A percentile compares a stretch with the other conserved stretches of the same genome.
phyloP scores from a whole-genome alignment of 768 basidiomycete species.

The Mycena latifolia region DNA sequence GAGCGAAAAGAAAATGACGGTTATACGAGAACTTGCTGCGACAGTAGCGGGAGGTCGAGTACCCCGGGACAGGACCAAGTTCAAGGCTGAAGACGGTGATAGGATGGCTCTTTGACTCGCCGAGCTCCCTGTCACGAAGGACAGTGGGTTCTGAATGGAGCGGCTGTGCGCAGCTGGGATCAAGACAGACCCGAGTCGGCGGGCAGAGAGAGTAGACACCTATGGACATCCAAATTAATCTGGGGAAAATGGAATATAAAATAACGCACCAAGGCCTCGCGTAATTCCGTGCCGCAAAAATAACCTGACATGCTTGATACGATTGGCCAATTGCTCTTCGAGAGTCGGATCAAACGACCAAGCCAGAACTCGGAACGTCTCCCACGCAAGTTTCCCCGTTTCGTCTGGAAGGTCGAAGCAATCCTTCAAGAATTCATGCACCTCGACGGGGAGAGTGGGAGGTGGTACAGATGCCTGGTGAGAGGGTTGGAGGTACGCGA shows the following conservation, averaged over 20 bases:
- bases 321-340: conserved; percentile 5
- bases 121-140: neutral
- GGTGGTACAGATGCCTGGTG: neutral
- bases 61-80: conserved; percentile 29
- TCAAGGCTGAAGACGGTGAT: neutral
- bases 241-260: neutral
- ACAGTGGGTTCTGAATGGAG: neutral
- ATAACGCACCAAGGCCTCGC: conserved; percentile 26
- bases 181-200: conserved; percentile 17
- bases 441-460: neutral
- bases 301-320: conserved; percentile 24
- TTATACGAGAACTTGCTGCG: conserved; percentile 36
- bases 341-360: conserved; percentile 14
- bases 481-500: neutral
- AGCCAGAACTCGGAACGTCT: conserved; percentile 1
- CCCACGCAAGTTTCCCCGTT: conserved; percentile 16
- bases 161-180: neutral
- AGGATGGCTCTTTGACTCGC: neutral
- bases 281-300: conserved; percentile 25
- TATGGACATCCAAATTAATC: neutral
- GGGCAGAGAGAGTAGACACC: conserved; percentile 17
- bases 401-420: conserved; percentile 20
- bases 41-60: conserved; percentile 41
- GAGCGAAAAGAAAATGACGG: neutral
- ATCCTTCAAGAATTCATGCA: conserved; percentile 11